Conservation (phyloP, 768 basidiomycete species). For the Mycena sanguinolenta region DNA sequence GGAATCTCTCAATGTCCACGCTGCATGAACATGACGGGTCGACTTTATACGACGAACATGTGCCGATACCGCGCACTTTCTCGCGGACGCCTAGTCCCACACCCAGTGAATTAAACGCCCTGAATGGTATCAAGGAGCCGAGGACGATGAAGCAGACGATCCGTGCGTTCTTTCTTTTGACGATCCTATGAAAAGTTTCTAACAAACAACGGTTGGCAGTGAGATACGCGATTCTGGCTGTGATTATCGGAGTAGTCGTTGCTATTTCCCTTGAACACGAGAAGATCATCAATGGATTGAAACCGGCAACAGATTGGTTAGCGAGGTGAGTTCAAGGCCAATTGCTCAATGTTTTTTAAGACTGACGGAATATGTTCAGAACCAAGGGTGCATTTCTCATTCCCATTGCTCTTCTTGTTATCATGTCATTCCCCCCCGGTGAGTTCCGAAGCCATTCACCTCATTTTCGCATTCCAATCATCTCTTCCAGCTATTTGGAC, state of each 20-base stretch:
- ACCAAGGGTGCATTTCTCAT: not conserved
- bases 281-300: not conserved
- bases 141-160: not conserved
- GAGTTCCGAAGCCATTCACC: not conserved
- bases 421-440: conserved; percentile 7
- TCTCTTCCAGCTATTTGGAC: conserved; percentile 78
- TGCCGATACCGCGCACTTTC: not conserved
- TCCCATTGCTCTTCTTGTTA: not conserved
- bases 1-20: not conserved
- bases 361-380: not conserved
- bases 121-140: conserved; percentile 14
- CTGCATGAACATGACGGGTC: not conserved
- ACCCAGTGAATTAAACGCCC: conserved; percentile 3
- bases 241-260: not conserved
- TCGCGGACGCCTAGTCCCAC: conserved; percentile 26
- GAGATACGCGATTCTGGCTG: not conserved
- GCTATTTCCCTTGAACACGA: not conserved
- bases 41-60: not conserved
- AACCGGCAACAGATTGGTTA: not conserved
- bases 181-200: no score
- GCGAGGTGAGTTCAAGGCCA: conserved; percentile 5
- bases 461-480: not conserved
- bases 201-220: not conserved
- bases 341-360: not conserved
- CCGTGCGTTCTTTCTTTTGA: not conserved